Evolutionary conservation across 179 eudicot genomes (phyloP).

Genomic region (Nepenthes alata): DNA sequence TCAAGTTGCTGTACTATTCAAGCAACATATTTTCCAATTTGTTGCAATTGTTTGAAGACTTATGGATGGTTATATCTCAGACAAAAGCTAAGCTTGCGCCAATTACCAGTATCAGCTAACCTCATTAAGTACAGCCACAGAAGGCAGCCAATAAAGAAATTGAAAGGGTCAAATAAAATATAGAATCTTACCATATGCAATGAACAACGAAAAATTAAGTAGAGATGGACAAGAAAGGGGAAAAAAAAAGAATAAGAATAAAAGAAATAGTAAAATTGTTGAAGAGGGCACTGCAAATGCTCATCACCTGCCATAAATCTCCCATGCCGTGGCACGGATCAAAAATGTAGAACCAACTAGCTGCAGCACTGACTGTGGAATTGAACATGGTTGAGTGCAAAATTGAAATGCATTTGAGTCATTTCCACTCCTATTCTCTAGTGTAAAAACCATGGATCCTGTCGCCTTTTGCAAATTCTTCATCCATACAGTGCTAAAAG

Average conservation of each 20-base stretch:
- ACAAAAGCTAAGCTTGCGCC: too few relatives aligned
- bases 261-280: not conserved
- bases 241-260: constrained; percentile 1
- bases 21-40: too few relatives aligned
- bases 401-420: constrained; percentile 32
- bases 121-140: too few relatives aligned
- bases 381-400: constrained; percentile 63
- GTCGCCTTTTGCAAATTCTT: constrained; percentile 51
- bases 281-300: not conserved
- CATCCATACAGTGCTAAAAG: constrained; percentile 75
- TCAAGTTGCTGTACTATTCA: too few relatives aligned
- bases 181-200: too few relatives aligned
- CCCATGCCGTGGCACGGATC: constrained; percentile 87
- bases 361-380: constrained; percentile 65
- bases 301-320: constrained; percentile 79
- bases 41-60: too few relatives aligned
- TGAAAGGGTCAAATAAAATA: too few relatives aligned
- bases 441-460: constrained; percentile 34
- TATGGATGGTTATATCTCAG: too few relatives aligned
- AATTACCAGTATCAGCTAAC: too few relatives aligned
- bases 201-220: too few relatives aligned
- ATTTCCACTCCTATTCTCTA: constrained; percentile 35
- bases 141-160: too few relatives aligned
- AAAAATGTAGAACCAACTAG: constrained; percentile 67
- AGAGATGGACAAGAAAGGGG: too few relatives aligned